These are phyloP conservation scores for Hypoxylon sp. DNA, from an alignment of 2,329 filamentous ascomycete species.

Conservation along the genomic window DNA sequence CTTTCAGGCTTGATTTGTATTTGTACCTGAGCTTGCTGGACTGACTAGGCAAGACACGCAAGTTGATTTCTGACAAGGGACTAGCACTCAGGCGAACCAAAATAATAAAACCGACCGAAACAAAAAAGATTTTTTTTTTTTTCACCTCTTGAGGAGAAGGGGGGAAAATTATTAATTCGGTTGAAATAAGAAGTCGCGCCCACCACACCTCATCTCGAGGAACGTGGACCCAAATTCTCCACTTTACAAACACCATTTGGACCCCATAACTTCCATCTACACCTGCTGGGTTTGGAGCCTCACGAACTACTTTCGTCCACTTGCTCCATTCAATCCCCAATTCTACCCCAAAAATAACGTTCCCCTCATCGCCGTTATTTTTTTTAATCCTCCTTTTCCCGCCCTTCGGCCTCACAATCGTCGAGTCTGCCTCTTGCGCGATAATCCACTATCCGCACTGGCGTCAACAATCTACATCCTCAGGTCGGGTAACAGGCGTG, in stretches of 20 bases:
- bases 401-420: constrained; percentile 43
- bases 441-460: constrained; percentile 47
- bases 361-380: constrained; percentile 52
- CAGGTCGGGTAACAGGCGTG: constrained; percentile 54
- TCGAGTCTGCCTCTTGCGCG: constrained; percentile 47
- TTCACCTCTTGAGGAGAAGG: constrained; percentile 31
- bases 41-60: constrained; percentile 35
- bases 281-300: constrained; percentile 54
- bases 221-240: constrained; percentile 55
- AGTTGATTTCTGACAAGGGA: constrained; percentile 50
- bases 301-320: constrained; percentile 55
- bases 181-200: constrained; percentile 54
- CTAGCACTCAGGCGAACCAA: constrained; percentile 45
- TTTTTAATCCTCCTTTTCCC: constrained; percentile 46
- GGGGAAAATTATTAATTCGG: constrained; percentile 45
- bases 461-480: constrained; percentile 47
- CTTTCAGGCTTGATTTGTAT: constrained; percentile 39
- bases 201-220: constrained; percentile 54
- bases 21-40: constrained; percentile 48
- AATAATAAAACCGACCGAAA: constrained; percentile 47
- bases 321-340: constrained; percentile 56
- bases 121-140: constrained; percentile 31
- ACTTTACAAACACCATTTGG: constrained; percentile 56
- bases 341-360: constrained; percentile 55
- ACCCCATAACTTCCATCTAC: constrained; percentile 55